phyloP scores from a whole-genome alignment of 2,329 filamentous ascomycete genomes.

The Pestalotiopsis sp. region DNA sequence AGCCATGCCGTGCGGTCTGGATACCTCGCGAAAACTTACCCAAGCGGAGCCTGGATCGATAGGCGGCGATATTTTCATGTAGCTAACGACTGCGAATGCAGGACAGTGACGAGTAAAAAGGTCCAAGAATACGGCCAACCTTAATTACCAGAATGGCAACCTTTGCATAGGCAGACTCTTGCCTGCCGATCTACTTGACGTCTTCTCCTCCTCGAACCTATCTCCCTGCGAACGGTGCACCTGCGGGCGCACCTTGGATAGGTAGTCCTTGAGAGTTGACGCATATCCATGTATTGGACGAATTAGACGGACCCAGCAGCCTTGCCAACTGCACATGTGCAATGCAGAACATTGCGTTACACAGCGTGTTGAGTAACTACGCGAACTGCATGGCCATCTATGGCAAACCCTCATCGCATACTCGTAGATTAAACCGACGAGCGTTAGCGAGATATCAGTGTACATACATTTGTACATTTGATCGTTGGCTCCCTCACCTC shows the following conservation, averaged over 20 bases:
- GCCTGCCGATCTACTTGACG: not conserved
- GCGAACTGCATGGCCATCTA: not conserved
- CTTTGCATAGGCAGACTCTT: not conserved
- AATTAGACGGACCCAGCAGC: not conserved
- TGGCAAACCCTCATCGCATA: not conserved
- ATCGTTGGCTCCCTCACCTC: not conserved
- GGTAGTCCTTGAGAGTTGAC: not conserved
- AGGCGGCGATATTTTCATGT: not conserved
- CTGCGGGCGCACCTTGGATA: not conserved
- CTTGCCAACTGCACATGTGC: not conserved
- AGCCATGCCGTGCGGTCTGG: not conserved
- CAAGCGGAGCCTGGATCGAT: not conserved
- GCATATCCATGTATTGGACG: not conserved
- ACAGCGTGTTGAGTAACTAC: not conserved
- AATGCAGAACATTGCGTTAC: not conserved
- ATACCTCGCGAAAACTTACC: not conserved
- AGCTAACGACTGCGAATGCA: not conserved
- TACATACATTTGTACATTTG: not conserved
- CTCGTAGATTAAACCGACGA: not conserved
- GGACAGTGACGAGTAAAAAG: not conserved
- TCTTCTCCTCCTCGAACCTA: too few relatives aligned
- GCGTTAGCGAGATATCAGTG: not conserved
- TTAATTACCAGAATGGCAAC: not conserved
- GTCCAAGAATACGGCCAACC: not conserved
- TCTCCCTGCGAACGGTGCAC: not conserved